Percentiles rank a stretch among this genome's conserved stretches.
phyloP scores from a whole-genome alignment of 352 stramenopile species.

The Globisporangium paddicum region DNA sequence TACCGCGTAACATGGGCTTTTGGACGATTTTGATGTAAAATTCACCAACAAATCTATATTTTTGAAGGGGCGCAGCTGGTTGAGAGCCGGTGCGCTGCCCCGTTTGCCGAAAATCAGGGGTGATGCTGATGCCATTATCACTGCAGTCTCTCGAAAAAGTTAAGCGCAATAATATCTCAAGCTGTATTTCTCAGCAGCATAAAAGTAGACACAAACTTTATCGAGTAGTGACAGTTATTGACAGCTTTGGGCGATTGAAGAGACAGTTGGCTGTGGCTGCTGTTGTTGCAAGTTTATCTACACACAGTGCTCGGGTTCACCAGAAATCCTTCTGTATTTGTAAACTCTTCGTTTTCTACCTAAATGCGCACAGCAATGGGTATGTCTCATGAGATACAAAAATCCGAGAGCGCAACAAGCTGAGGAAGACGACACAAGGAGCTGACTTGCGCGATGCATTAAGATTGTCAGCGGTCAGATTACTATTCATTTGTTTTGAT shows the following conservation, averaged over 20 bases:
- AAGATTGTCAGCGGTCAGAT: too few relatives aligned
- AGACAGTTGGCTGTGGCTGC: not conserved
- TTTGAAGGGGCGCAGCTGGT: not conserved
- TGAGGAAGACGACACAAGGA: too few relatives aligned
- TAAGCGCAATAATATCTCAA: not conserved
- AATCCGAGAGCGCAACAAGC: too few relatives aligned
- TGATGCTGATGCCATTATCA: not conserved
- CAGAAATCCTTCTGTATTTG: too few relatives aligned
- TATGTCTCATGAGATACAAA: too few relatives aligned
- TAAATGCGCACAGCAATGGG: too few relatives aligned
- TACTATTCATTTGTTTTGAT: too few relatives aligned
- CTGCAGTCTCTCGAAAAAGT: not conserved
- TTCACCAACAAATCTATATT: not conserved
- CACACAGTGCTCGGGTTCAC: too few relatives aligned
- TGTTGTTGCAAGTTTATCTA: too few relatives aligned
- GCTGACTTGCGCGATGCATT: too few relatives aligned
- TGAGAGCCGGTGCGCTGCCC: constrained; percentile 1
- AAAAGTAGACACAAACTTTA: not conserved
- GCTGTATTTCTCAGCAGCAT: not conserved
- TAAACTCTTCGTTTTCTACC: too few relatives aligned
- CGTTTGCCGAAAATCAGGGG: constrained; percentile 2
- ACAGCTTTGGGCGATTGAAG: not conserved
- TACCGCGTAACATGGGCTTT: too few relatives aligned
- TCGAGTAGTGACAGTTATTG: not conserved
- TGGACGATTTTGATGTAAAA: not conserved